phyloP scores from a whole-genome alignment of 2,329 filamentous ascomycete genomes.

The Tolypocladium sp. region DNA sequence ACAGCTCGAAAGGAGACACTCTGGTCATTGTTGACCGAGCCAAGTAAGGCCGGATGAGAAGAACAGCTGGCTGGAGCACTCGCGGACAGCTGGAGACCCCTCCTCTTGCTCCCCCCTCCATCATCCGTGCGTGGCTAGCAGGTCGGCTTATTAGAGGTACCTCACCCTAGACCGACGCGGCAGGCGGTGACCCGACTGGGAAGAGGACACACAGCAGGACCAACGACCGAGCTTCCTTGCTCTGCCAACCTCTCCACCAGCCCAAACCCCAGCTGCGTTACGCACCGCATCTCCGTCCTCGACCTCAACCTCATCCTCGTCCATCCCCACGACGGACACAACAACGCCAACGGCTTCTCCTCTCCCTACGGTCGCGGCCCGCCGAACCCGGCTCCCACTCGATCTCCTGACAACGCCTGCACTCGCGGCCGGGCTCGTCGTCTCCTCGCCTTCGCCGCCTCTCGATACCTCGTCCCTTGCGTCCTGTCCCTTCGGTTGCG shows the following conservation, averaged over 20 bases:
- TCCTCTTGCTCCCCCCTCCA: not conserved
- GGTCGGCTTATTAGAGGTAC: not conserved
- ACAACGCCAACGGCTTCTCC: constrained; percentile 3
- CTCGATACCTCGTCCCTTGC: not conserved
- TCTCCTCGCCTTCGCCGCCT: constrained; percentile 1
- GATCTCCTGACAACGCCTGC: constrained; percentile 4
- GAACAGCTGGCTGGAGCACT: not conserved
- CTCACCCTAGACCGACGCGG: not conserved
- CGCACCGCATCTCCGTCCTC: constrained; percentile 1
- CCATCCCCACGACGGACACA: not conserved
- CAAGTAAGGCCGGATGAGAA: not conserved
- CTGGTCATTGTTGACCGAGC: not conserved
- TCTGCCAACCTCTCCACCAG: constrained; percentile 2
- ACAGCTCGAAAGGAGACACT: not conserved
- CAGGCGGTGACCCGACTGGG: constrained; percentile 1
- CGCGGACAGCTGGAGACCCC: not conserved
- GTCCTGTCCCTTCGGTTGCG: not conserved
- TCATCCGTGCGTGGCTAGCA: not conserved
- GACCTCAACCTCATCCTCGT: not conserved
- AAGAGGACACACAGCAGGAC: constrained; percentile 4
- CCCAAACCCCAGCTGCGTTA: constrained; percentile 1
- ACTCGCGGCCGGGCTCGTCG: constrained; percentile 3
- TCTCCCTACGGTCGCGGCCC: not conserved
- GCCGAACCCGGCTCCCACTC: constrained; percentile 3
- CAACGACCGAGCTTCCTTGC: not conserved